Base-by-base conservation (phyloP, 495 filamentous ascomycete species). In the Penicillium canariense region DNA sequence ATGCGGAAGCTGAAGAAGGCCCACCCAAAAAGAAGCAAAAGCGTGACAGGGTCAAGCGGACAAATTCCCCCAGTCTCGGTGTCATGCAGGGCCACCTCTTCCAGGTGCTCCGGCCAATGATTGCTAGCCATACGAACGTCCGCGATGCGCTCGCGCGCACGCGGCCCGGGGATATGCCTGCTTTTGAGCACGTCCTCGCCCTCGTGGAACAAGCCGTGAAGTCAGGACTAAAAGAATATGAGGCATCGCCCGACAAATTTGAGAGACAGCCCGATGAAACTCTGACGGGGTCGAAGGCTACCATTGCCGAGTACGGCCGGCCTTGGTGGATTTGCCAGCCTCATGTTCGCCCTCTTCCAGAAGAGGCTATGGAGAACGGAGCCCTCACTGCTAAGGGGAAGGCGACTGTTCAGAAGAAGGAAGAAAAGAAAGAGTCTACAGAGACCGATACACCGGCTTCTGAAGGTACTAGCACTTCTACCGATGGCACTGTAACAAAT, bases 321-420 rank as follows among this genome's bases (percentile, higher is more conserved):
- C 94, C 94, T 3, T 97, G 84, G 81, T 99, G 92, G 89, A 76
- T 96, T 4, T 93, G 89, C 39, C 94, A 99, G 72, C 90, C 94
- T 3, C 89, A 97, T 59, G 78, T 96, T 2, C 77, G 94, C 27
- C 92, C 91, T 32, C 62, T 96, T 62, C 94, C 94, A 0, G 89
- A 89, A 61, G 93, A 97, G 72, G 94, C 94, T 15, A 55, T 93
- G 51, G 84, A 84, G 60, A 90, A 87, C 61, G 94, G 94, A 3
- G 84, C 85, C 34, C 76, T 97, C 63, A 81, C 75, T 48, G 66
- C 83, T 34, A 88, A 84, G 61, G 85, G 84, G 65, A 81, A 82
- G 53, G 73, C 73, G 55, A 75, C 75, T 46, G 47, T 43, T 20
- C 7, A 50, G 3, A 53, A 53, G 25, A 15, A 45, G 11, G 49